Base-by-base conservation (phyloP, 768 basidiomycete genomes). In the Lanmaoa rubissima region DNA sequence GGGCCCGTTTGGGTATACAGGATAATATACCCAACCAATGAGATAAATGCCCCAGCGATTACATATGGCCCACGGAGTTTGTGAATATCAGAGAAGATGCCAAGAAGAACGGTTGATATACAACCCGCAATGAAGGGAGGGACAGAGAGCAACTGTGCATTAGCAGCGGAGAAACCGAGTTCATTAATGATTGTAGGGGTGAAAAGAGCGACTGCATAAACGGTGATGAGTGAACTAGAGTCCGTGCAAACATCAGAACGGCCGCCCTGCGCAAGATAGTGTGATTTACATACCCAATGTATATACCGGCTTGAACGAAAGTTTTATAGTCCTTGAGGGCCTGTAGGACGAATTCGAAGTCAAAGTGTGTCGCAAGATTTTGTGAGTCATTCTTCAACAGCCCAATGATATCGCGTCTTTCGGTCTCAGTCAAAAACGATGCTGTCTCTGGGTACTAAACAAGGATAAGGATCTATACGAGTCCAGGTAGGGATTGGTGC, bases 391-490 rank as follows among this genome's bases (percentile, higher is more conserved):
- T 73, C 57, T 75, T 76, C 51, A 83, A 64, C 17, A 52, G 39
- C n/a, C 2, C 39, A 13, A 76, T 55, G 7, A 83, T 68, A 47
- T 68, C 61, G 42, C 51, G 61, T 46, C 75, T 76, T 61, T 86
- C 84, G 2, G 61, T 53, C 10, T 75, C 72, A 12, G 75, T 78
- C 54, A 85, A 68, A 71, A 85, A 86, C 24, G 69, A 74, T 10
- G 84, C 84, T 1, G 83, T 86, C 59, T 80, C 78, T 26, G 84
- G 82, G 66, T 80, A 84, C 80, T 82, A 56, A 2, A 24, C 16
- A 46, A 14, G 1, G 26, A 39, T 63, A 7, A 54, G 52, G 16
- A 47, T 34, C 41, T 45, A 63, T 19, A 60, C 32, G 4, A 58
- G 47, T 24, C 61, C 26, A 19, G 19, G 7, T 21, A 35, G 39